Percentiles rank a stretch among this genome's conserved stretches.
Conservation (phyloP, 1,284 basidiomycete species). For the Termitomyces sp. region DNA sequence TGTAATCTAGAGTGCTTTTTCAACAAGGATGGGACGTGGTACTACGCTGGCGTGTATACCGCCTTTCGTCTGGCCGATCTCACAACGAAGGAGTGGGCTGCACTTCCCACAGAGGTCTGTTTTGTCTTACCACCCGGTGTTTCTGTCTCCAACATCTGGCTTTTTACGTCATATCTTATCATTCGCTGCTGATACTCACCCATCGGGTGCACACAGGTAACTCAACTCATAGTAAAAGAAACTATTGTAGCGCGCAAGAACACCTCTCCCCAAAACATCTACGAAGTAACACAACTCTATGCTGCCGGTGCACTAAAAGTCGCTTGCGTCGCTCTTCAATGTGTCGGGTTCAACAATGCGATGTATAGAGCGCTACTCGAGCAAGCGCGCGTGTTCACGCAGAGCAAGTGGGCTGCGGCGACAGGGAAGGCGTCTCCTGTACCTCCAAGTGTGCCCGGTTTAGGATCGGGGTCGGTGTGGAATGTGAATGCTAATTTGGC, state of each 20-base stretch:
- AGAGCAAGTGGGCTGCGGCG: constrained; percentile 30
- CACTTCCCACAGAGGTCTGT: constrained; percentile 56
- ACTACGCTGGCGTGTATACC: constrained; percentile 73
- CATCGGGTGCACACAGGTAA: constrained; percentile 39
- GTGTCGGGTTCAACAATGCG: constrained; percentile 63
- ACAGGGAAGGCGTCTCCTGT: constrained; percentile 8
- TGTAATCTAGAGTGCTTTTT: constrained; percentile 64
- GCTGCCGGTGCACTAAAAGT: constrained; percentile 63
- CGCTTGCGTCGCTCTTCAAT: constrained; percentile 67
- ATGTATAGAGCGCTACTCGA: constrained; percentile 62
- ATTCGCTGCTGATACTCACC: not conserved
- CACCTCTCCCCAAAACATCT: constrained; percentile 68
- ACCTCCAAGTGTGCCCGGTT: constrained; percentile 1
- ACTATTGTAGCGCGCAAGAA: constrained; percentile 67
- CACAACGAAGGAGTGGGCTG: constrained; percentile 61
- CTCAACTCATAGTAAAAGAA: constrained; percentile 60
- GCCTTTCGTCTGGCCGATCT: constrained; percentile 61
- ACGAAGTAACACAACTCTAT: constrained; percentile 68
- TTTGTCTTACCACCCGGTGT: not conserved
- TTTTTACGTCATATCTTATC: not conserved
- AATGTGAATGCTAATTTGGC: constrained; percentile 7
- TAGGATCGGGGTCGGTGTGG: constrained; percentile 17
- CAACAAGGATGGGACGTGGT: constrained; percentile 72
- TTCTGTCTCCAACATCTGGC: not conserved
- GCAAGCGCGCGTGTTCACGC: constrained; percentile 50